Evolutionary conservation across 1,284 basidiomycete species (phyloP).

Genomic region (Pseudozyma tsukubaensis): DNA sequence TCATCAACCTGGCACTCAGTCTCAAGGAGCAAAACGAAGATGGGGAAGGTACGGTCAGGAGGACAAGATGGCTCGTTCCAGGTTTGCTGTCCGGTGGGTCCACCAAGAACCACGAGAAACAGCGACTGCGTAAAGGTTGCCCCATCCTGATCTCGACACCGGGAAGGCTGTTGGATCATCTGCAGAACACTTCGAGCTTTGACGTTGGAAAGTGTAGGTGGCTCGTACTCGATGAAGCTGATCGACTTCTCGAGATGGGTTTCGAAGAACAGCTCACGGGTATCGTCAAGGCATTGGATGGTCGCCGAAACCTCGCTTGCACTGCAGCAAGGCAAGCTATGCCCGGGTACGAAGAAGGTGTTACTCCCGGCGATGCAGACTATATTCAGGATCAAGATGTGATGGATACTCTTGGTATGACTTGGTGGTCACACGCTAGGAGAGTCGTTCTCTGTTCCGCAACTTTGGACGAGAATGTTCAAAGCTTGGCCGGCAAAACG

Average conservation of each 20-base stretch:
- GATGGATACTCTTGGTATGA: constrained; percentile 58
- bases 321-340: constrained; percentile 74
- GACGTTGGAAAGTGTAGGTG: constrained; percentile 93
- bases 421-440: constrained; percentile 72
- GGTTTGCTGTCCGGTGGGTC: constrained; percentile 84
- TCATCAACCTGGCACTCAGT: constrained; percentile 76
- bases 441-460: constrained; percentile 94
- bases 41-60: constrained; percentile 71
- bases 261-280: constrained; percentile 74
- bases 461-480: constrained; percentile 93
- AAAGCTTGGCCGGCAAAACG: constrained; percentile 87
- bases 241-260: constrained; percentile 80
- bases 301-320: constrained; percentile 55
- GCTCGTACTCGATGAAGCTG: constrained; percentile 97
- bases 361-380: constrained; percentile 14
- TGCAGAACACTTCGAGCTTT: constrained; percentile 86
- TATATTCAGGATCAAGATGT: constrained; percentile 45
- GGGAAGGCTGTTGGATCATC: constrained; percentile 79
- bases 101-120: constrained; percentile 80
- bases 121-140: constrained; percentile 78
- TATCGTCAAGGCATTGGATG: constrained; percentile 75
- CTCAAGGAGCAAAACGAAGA: constrained; percentile 70
- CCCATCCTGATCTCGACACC: constrained; percentile 80
- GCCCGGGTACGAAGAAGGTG: constrained; percentile 33
- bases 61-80: constrained; percentile 86